Conservation (phyloP, 768 basidiomycete species). For the Asterophora parasitica region DNA sequence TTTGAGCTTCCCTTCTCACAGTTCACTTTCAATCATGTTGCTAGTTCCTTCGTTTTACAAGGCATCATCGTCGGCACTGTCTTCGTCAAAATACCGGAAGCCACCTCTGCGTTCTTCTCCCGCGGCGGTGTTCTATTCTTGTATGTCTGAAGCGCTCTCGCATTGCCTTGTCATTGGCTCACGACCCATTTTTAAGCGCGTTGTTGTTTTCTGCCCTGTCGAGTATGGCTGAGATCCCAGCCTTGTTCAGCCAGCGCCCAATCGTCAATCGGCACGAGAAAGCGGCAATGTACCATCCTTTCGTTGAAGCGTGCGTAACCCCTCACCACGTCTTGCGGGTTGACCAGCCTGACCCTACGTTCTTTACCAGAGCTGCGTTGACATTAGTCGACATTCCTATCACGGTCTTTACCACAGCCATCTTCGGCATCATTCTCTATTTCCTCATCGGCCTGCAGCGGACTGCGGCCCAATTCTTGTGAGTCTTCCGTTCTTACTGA, state of each 20-base stretch:
- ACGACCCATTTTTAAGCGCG: slow-evolving; percentile 30
- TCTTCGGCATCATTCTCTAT: slow-evolving; percentile 52
- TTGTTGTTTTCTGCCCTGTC: slow-evolving; percentile 55
- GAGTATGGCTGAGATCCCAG: slow-evolving; percentile 61
- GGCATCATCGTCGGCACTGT: slow-evolving; percentile 55
- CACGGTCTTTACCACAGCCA: slow-evolving; percentile 38
- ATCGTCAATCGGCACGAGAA: slow-evolving; percentile 54
- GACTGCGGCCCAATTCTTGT: slow-evolving; percentile 63
- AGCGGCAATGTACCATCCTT: slow-evolving; percentile 61
- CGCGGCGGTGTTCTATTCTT: slow-evolving; percentile 78
- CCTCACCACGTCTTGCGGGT: slow-evolving; percentile 17
- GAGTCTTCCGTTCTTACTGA: slow-evolving; percentile 24
- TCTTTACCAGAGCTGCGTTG: slow-evolving; percentile 40
- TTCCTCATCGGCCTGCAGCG: slow-evolving; percentile 57
- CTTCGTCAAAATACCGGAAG: slow-evolving; percentile 51
- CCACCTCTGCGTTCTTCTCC: slow-evolving; percentile 64
- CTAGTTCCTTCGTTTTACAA: slow-evolving; percentile 50
- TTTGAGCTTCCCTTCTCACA: not conserved
- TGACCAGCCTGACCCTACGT: not conserved
- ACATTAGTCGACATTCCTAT: slow-evolving; percentile 62
- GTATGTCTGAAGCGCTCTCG: slow-evolving; percentile 27
- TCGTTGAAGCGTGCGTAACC: slow-evolving; percentile 32
- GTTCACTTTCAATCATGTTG: not conserved
- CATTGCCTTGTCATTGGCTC: not conserved
- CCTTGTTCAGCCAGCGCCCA: slow-evolving; percentile 57